phyloP scores from a whole-genome alignment of 208 protist genomes.

The Wallacemonas sp. region DNA sequence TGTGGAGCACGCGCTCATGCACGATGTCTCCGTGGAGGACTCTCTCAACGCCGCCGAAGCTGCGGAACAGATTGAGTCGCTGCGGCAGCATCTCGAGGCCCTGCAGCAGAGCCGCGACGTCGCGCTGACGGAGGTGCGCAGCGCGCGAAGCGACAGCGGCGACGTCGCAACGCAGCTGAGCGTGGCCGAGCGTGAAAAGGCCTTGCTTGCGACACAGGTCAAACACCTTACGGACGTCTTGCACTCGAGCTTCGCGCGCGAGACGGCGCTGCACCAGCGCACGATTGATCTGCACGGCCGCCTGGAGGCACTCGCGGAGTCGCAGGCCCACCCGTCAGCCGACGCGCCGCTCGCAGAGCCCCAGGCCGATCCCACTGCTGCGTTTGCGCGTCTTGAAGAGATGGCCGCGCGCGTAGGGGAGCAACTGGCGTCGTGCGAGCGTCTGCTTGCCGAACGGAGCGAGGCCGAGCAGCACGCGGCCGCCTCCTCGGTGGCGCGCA shows the following conservation, averaged over 20 bases:
- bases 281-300: conserved; percentile 43
- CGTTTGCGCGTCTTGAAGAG: conserved; percentile 4
- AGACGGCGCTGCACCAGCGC: conserved; percentile 42
- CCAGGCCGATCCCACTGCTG: neutral
- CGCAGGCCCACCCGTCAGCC: neutral
- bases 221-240: conserved; percentile 37
- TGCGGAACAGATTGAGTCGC: conserved; percentile 52
- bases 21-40: conserved; percentile 71
- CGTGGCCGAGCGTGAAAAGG: conserved; percentile 24
- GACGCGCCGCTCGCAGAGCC: no score
- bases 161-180: conserved; percentile 22
- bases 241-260: conserved; percentile 36
- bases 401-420: conserved; percentile 3
- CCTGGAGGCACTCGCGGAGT: conserved; percentile 33
- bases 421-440: conserved; percentile 1
- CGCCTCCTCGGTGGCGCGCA: neutral
- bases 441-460: neutral
- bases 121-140: conserved; percentile 26
- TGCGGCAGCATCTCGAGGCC: conserved; percentile 56
- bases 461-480: neutral
- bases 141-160: conserved; percentile 24
- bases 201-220: conserved; percentile 44
- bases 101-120: conserved; percentile 37
- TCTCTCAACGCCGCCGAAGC: conserved; percentile 71
- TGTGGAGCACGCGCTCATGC: conserved; percentile 70